Conservation (phyloP, 164 flowering plant species). For the Dillenia turbinata region DNA sequence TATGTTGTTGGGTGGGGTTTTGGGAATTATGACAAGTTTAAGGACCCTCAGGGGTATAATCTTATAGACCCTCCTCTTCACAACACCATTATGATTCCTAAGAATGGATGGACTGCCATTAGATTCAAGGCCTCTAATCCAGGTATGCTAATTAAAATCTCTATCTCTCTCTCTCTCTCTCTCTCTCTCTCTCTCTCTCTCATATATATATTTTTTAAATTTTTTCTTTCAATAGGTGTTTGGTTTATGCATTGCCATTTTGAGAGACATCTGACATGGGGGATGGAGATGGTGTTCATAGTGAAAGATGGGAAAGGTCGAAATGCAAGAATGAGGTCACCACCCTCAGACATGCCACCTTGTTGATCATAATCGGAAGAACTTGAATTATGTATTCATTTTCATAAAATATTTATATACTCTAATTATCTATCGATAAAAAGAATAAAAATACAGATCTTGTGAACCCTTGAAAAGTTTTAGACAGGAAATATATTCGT, state of each 20-base stretch:
- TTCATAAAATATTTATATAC: too few species aligned
- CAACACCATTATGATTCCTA: constrained; percentile 48
- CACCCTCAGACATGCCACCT: constrained; percentile 36
- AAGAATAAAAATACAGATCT: too few species aligned
- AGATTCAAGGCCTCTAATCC: constrained; percentile 58
- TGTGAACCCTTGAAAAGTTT: too few species aligned
- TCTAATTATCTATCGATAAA: too few species aligned
- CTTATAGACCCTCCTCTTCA: constrained; percentile 50
- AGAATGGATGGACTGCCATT: constrained; percentile 47
- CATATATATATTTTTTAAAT: neutral
- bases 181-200: too few species aligned
- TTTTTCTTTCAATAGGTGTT: constrained; percentile 20
- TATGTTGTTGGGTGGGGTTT: constrained; percentile 59
- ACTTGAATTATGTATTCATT: too few species aligned
- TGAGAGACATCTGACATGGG: constrained; percentile 34
- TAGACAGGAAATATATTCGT: too few species aligned
- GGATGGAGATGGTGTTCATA: constrained; percentile 30
- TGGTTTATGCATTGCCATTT: constrained; percentile 41
- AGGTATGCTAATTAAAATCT: constrained; percentile 25
- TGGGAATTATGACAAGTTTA: constrained; percentile 42
- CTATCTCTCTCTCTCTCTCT: neutral
- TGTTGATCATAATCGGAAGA: constrained; percentile 17
- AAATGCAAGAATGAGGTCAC: constrained; percentile 13
- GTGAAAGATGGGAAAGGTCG: constrained; percentile 21
- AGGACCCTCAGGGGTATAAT: constrained; percentile 46